Percentiles rank a stretch among this genome's conserved stretches.
Conservation (phyloP, 1,284 basidiomycete species). For the Pyrrhoderma noxium region DNA sequence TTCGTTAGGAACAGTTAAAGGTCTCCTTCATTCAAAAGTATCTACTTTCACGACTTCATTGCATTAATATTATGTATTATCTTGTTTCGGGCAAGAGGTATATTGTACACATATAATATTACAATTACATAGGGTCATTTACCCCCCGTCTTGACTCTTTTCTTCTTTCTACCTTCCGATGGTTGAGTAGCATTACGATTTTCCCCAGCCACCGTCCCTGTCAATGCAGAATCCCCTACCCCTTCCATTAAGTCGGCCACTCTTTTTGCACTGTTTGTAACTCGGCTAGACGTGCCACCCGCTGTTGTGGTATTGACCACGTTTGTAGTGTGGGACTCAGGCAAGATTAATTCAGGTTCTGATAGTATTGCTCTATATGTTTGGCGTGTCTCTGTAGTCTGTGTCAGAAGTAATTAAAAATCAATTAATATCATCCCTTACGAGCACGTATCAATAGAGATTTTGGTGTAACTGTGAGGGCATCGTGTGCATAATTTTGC, state of each 20-base stretch:
- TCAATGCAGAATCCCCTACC: too few relatives aligned
- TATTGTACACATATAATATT: neutral
- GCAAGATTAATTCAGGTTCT: slow-evolving; percentile 49
- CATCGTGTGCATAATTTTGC: slow-evolving; percentile 57
- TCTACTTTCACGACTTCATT: neutral
- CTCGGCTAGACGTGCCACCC: neutral
- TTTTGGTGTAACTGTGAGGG: slow-evolving; percentile 53
- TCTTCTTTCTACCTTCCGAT: neutral
- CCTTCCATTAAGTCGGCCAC: too few relatives aligned
- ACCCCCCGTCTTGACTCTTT: neutral
- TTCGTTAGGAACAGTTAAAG: slow-evolving; percentile 8
- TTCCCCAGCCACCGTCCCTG: neutral
- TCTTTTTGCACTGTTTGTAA: neutral
- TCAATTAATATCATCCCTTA: slow-evolving; percentile 31
- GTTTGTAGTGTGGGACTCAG: neutral
- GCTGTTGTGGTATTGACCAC: neutral
- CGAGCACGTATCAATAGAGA: slow-evolving; percentile 66
- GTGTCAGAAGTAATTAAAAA: slow-evolving; percentile 2
- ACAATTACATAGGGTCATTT: neutral
- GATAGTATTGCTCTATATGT: slow-evolving; percentile 68
- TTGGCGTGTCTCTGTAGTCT: slow-evolving; percentile 39
- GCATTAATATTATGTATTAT: neutral
- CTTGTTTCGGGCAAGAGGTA: neutral
- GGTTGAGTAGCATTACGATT: neutral
- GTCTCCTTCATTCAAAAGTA: neutral